Percentiles rank a stretch among this genome's conserved stretches.
Conservation (phyloP, 139 green algal species). For the Coccomyxa sp. region DNA sequence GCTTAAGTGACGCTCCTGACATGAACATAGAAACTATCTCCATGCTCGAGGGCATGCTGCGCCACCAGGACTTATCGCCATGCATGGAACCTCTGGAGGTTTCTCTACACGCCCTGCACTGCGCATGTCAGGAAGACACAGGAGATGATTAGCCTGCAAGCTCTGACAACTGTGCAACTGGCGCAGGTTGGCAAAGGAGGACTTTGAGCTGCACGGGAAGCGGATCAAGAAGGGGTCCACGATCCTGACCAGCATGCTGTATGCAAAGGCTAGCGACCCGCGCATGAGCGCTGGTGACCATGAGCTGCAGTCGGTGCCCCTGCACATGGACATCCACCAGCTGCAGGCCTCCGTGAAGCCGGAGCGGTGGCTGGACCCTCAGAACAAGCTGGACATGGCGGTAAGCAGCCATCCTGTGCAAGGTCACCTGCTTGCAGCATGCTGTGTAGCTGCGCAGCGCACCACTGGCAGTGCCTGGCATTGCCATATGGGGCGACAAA, state of each 20-base stretch:
- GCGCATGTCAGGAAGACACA: too few species aligned
- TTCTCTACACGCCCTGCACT: too few species aligned
- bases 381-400: not conserved
- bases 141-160: too few species aligned
- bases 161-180: too few species aligned
- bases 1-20: too few species aligned
- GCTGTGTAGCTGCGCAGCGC: not conserved
- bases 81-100: too few species aligned
- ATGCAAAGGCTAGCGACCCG: not conserved
- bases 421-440: not conserved
- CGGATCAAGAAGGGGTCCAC: not conserved
- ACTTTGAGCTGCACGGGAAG: slow-evolving; percentile 8
- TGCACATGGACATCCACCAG: not conserved
- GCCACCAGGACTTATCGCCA: too few species aligned
- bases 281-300: not conserved
- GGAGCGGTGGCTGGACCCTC: not conserved
- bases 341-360: not conserved
- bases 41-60: too few species aligned
- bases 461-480: too few species aligned
- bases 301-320: not conserved
- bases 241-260: not conserved
- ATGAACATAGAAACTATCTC: too few species aligned
- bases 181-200: not conserved
- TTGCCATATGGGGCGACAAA: too few species aligned
- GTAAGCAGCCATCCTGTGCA: not conserved